Conservation (phyloP, 768 basidiomycete species). For the Macrolepiota albuminosa region DNA sequence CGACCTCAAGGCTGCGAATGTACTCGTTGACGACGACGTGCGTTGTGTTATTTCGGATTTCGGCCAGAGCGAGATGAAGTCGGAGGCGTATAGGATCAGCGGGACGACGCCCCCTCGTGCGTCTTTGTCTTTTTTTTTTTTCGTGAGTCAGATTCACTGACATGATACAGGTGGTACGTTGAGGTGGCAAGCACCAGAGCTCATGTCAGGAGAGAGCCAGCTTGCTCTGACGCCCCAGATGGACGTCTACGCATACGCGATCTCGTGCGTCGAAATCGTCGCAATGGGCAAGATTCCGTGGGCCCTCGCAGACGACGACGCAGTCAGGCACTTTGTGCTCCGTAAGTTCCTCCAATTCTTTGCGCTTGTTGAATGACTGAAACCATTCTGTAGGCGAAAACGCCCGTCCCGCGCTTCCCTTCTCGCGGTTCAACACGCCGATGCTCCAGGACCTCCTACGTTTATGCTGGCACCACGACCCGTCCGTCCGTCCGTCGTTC, state of each 20-base stretch:
- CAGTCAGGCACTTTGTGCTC: slow-evolving; percentile 46
- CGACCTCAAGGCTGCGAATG: slow-evolving; percentile 71
- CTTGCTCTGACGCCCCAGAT: slow-evolving; percentile 41
- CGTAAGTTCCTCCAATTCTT: slow-evolving; percentile 26
- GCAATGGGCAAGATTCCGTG: slow-evolving; percentile 60
- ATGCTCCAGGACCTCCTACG: slow-evolving; percentile 41
- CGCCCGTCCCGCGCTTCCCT: background rate
- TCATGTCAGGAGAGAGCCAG: slow-evolving; percentile 32
- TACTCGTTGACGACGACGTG: slow-evolving; percentile 67
- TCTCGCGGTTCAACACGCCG: slow-evolving; percentile 21
- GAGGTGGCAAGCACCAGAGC: slow-evolving; percentile 71
- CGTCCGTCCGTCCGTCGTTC: slow-evolving; percentile 51
- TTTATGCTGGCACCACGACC: slow-evolving; percentile 50
- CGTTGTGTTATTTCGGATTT: slow-evolving; percentile 79
- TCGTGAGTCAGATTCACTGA: background rate
- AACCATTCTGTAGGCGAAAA: slow-evolving; percentile 1
- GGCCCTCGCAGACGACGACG: slow-evolving; percentile 44
- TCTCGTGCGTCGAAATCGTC: slow-evolving; percentile 60
- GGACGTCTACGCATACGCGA: slow-evolving; percentile 69
- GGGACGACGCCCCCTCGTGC: slow-evolving; percentile 43
- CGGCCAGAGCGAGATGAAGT: slow-evolving; percentile 77
- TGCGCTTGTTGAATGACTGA: background rate
- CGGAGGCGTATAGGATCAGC: slow-evolving; percentile 59
- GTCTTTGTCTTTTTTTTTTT: slow-evolving; percentile 16
- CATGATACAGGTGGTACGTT: slow-evolving; percentile 44